These are phyloP conservation scores for Penicillium sp. DNA, from an alignment of 2,329 filamentous ascomycete genomes.

Conservation along the genomic window DNA sequence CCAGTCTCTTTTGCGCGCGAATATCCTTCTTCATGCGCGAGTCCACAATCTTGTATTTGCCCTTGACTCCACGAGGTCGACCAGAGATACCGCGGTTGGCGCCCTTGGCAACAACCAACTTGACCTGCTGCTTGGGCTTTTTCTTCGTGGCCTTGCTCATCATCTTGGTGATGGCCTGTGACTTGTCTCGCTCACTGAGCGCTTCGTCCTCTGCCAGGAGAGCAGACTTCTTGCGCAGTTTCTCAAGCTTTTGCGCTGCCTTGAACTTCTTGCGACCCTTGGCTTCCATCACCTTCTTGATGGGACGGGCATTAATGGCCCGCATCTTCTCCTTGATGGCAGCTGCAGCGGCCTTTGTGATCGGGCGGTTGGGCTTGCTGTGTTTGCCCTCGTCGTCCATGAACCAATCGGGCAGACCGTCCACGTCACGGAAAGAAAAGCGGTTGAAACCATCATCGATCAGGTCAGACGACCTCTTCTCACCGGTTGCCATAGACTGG, in stretches of 20 bases:
- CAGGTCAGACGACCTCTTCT: constrained; percentile 77
- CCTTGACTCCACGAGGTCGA: constrained; percentile 88
- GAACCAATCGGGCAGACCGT: constrained; percentile 97
- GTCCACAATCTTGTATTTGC: constrained; percentile 97
- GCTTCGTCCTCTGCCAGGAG: constrained; percentile 85
- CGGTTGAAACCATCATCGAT: constrained; percentile 94
- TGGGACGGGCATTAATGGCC: constrained; percentile 90
- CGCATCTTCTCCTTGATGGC: constrained; percentile 95
- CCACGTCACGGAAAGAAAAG: constrained; percentile 84
- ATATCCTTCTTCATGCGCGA: constrained; percentile 95
- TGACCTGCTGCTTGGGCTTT: constrained; percentile 81
- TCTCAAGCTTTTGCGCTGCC: constrained; percentile 86
- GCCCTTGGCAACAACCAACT: constrained; percentile 85
- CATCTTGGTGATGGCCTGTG: constrained; percentile 77
- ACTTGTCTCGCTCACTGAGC: constrained; percentile 96
- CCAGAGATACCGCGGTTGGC: constrained; percentile 84
- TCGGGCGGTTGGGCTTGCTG: constrained; percentile 83
- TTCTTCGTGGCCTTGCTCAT: constrained; percentile 82
- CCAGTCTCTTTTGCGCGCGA: constrained; percentile 77
- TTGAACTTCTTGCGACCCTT: constrained; percentile 97
- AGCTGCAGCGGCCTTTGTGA: constrained; percentile 82
- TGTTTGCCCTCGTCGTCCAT: constrained; percentile 87
- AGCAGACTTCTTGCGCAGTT: constrained; percentile 96
- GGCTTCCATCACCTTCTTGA: constrained; percentile 98
- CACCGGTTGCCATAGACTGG: constrained; percentile 84